A percentile compares a stretch with the other conserved stretches of the same genome.
phyloP scores from a whole-genome alignment of 371 early-diverging fungal species.

The Apophysomyces variabilis region DNA sequence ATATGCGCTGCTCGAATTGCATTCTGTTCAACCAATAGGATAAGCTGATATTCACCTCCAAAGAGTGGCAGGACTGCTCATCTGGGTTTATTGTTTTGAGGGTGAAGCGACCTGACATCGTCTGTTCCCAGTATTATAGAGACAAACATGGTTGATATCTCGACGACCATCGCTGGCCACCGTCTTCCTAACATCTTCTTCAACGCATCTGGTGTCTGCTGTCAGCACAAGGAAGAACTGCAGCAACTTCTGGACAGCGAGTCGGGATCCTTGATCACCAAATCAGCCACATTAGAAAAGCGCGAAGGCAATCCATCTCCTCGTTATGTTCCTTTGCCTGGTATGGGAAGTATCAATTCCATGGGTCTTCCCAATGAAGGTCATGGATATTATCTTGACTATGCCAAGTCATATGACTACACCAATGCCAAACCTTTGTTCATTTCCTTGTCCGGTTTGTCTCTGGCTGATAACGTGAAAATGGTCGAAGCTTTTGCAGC shows the following conservation, averaged over 20 bases:
- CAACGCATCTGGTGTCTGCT: constrained; percentile 56
- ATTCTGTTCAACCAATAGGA: too few species aligned
- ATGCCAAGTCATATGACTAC: constrained; percentile 48
- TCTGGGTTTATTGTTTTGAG: too few species aligned
- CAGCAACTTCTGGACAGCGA: constrained; percentile 43
- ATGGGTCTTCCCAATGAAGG: constrained; percentile 59
- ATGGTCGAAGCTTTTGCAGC: constrained; percentile 49
- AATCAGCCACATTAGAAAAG: constrained; percentile 47
- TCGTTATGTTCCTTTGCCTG: constrained; percentile 45
- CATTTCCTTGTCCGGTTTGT: constrained; percentile 51
- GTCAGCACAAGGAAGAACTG: constrained; percentile 47
- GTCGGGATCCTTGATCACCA: constrained; percentile 55
- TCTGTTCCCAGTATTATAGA: too few species aligned
- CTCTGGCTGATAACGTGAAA: constrained; percentile 47
- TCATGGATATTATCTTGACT: constrained; percentile 49
- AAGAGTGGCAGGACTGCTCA: neutral
- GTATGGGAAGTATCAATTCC: constrained; percentile 52
- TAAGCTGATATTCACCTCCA: neutral
- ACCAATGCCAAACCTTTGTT: constrained; percentile 49
- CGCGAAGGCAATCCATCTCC: constrained; percentile 55
- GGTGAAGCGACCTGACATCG: too few species aligned
- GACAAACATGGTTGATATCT: constrained; percentile 45
- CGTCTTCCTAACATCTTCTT: constrained; percentile 49
- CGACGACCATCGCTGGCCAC: constrained; percentile 52
- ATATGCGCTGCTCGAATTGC: too few species aligned